Evolutionary conservation across 1,284 basidiomycete species (phyloP), one percentile per base, ranked within the genome.

Genomic region (Amylostereum chailletii): DNA sequence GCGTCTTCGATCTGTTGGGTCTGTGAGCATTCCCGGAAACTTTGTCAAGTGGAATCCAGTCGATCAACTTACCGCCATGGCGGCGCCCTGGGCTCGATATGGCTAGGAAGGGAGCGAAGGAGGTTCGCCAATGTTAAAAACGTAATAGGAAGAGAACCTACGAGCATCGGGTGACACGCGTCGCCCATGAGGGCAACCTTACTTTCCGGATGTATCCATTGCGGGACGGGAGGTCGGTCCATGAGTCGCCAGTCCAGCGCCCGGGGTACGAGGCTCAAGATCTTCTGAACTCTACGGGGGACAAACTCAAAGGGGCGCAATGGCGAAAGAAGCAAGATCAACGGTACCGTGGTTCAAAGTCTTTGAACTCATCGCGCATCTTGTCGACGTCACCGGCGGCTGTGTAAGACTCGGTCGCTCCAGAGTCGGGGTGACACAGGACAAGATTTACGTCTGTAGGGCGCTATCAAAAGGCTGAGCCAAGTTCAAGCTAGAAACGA

Each of bases 161-260:
- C 72, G 45, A 71, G 60, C 51, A 74, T 62, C 2, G 77, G 75
- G 58, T 79, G 76, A 29, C 74, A 76, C 1, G 76, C 69, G 58
- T 78, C 73, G 31, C 76, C 77, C 7, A 77, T 61, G 1, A 79
- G 56, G 19, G 73, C 72, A 3, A 77, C 62, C 48, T 65, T 69
- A n/a, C 67, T 71, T 9, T 62, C 60, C 38, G 73, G 70, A 52
- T 76, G 78, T 2, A 77, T 70, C 60, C 74, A 69, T 33, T 62
- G 71, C 71, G 70, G 39, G 69, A 66, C 46, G 57, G 62, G 41
- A 64, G 66, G 37, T 63, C 67, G 43, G 61, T 64, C 50, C 58
- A 63, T 71, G 59, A 51, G 66, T 55, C 50, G 64, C 67, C 55
- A 69, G 9, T 63, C 64, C 32, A 67, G 56, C 1, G 67, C 67